Evolutionary conservation across 208 protist species (phyloP), one percentile per base, ranked within the genome.

Genomic region (Wallacemonas rigidus): DNA sequence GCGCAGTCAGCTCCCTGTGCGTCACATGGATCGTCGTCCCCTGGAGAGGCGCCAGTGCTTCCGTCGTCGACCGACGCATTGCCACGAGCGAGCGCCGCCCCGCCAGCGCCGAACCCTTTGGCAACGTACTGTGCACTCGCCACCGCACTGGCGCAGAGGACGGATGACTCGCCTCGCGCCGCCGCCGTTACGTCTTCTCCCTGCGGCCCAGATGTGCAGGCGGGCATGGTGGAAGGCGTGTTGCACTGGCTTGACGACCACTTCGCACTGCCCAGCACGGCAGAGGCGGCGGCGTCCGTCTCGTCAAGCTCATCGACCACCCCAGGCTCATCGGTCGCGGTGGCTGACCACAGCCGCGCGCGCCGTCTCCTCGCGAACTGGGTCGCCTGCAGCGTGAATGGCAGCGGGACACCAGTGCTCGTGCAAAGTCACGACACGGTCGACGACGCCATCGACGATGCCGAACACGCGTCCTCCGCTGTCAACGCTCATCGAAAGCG

Each of bases 181-280:
- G 26, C 26, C 26, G 26, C 26, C 26, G 26, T 26, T 0, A 26
- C 26, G 26, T 0, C 26, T 26, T 26, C 26, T 26, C 26, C 26
- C 26, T 26, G 26, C 26, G 26, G 26, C 26, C 41, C 61, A 12
- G 26, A 54, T 6, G 69, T 40, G 1, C 43, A 67, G 11, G 48
- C 15, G 15, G 58, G 8, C 1, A 71, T 67, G 2, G 67, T 74
- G 47, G 55, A 67, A 43, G 67, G 53, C 2, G 50, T 85, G 11
- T 40, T 85, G 11, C 26, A 7, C 8, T 80, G 80, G 75, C 43
- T 85, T 15, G 80, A 74, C 38, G 44, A 43, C 4, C 71, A 76
- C 6, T 54, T 17, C 40, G 17, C 45, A 26, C 2, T 47, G 15
- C 17, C 56, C 14, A 2, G 3, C 38, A n/a, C 63, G 47, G 7